These are phyloP conservation scores for Talaromyces sp. DNA, from an alignment of 2,329 filamentous ascomycete species.

Conservation along the genomic window DNA sequence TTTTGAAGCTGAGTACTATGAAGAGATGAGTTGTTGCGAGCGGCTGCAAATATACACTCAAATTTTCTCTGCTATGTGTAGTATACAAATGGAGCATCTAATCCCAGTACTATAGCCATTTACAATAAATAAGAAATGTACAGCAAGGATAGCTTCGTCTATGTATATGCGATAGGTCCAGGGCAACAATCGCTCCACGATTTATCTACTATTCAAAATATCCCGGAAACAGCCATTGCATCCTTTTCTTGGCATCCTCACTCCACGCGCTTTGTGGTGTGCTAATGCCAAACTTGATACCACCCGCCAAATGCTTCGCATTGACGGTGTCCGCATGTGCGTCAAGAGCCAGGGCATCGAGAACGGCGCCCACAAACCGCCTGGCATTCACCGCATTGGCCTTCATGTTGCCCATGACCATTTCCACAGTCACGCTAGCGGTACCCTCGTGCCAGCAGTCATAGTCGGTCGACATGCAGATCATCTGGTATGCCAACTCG, in stretches of 20 bases:
- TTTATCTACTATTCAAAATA: conserved; percentile 46
- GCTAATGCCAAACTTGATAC: conserved; percentile 73
- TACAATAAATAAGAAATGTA: background rate
- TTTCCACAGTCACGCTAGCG: conserved; percentile 82
- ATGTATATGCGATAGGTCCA: background rate
- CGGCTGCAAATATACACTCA: background rate
- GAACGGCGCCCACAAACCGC: conserved; percentile 74
- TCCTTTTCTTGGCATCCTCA: conserved; percentile 68
- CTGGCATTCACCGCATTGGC: conserved; percentile 85
- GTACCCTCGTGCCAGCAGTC: conserved; percentile 89
- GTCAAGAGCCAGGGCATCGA: conserved; percentile 75
- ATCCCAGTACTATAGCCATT: background rate
- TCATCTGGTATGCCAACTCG: conserved; percentile 95
- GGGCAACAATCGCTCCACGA: background rate
- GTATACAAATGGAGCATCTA: too few relatives aligned
- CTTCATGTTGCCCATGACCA: conserved; percentile 96
- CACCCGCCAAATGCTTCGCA: conserved; percentile 75
- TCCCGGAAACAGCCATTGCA: conserved; percentile 82
- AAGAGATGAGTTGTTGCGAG: too few relatives aligned
- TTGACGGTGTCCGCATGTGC: conserved; percentile 69
- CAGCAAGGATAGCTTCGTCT: background rate
- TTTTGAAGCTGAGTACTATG: too few relatives aligned
- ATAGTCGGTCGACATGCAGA: conserved; percentile 99
- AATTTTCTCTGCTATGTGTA: background rate
- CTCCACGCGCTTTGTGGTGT: conserved; percentile 72